Base-by-base conservation (phyloP, 2,329 filamentous ascomycete genomes). In the Akanthomyces dipterigenus region DNA sequence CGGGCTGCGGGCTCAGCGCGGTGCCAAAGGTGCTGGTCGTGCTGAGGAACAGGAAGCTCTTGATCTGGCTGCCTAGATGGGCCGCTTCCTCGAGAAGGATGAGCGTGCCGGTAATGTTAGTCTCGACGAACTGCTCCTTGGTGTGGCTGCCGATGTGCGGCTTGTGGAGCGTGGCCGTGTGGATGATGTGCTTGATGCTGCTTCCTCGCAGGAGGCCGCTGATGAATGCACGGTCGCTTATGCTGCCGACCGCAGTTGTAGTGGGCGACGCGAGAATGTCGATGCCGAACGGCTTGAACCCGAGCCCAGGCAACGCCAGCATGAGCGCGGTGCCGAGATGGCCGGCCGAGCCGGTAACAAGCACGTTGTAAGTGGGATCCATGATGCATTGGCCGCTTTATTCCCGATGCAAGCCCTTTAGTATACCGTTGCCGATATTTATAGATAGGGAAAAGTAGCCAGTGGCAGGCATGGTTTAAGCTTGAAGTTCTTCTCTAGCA, bases 111-210 rank as follows among this genome's bases (percentile, higher is more conserved):
- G 73, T 69, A 63, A 80, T 72, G 69, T 80, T 80, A 55, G 75
- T 76, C 56, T 77, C 69, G 64, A 80, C 60, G 42, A 80, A 80
- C 43, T 76, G 72, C 34, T 71, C 64, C 62, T 76, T 77, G n/a
- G 74, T 66, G 67, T 80, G 78, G 6, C 72, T 77, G n/a, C 67
- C 70, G 6, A 80, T 69, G 63, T 80, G 78, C 0, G 78, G 78
- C 51, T 80, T 80, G 70, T 80, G 78, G 1, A 80, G 73, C 14
- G 78, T 77, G 0, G 78, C 78, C 0, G 75, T 70, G 67, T 80
- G 76, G 34, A 80, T 65, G n/a, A 80, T 65, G 58, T 79, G 76
- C 9, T 64, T 65, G 58, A 79, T 74, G 1, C 66, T 65, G 62
- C 75, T 65, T 1, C 67, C 42, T 0, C 64, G 31, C 46, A 79